Evolutionary conservation across 345 rosid species (phyloP).

Genomic region (Crucihimalaya himalaica): DNA sequence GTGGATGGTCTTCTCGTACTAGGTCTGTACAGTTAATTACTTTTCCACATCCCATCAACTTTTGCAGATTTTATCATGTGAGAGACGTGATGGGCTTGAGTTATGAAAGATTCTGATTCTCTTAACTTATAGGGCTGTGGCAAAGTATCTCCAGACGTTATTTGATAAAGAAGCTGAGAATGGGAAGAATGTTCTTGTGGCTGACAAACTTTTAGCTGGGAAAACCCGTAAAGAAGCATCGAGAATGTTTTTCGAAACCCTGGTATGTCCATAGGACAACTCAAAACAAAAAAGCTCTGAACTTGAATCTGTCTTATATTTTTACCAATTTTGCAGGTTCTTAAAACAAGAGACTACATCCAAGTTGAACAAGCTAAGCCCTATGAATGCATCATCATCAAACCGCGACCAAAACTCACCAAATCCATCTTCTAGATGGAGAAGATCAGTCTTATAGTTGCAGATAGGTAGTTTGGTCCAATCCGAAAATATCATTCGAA

Average conservation of each 20-base stretch:
- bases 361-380: constrained; percentile 84
- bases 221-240: constrained; percentile 99
- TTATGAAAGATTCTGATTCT: constrained; percentile 10
- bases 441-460: constrained; percentile 34
- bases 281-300: neutral
- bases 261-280: constrained; percentile 59
- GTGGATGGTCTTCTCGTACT: constrained; percentile 99
- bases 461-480: constrained; percentile 43
- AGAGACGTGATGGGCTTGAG: neutral
- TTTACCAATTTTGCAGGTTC: constrained; percentile 57
- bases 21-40: constrained; percentile 52
- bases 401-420: constrained; percentile 76
- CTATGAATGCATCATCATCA: constrained; percentile 62
- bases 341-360: constrained; percentile 89
- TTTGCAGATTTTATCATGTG: neutral
- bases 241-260: constrained; percentile 95
- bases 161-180: constrained; percentile 66
- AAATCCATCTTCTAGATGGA: constrained; percentile 68
- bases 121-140: constrained; percentile 72
- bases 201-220: constrained; percentile 74
- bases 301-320: neutral
- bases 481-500: constrained; percentile 16
- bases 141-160: constrained; percentile 76
- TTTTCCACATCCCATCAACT: neutral
- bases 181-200: constrained; percentile 56